Evolutionary conservation across 768 basidiomycete genomes (phyloP), one percentile per base, ranked within the genome.

Genomic region (Imleria badia): DNA sequence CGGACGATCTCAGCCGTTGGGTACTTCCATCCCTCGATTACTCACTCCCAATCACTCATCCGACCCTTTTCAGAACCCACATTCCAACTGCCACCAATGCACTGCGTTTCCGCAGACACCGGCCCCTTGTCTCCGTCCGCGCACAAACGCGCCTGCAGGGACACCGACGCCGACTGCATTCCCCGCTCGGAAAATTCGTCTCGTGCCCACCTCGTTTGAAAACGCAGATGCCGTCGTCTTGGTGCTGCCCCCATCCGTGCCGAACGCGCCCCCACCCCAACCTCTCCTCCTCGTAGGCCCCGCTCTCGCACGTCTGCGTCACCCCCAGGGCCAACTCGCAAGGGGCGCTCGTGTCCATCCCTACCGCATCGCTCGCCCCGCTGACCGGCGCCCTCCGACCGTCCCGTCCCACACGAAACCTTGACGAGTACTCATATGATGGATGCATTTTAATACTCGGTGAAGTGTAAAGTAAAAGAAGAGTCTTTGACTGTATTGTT

Each of bases 331-430:
- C 10, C 75, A 67, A 17, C 56, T 82, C 26, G 70, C 74, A 14
- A 76, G 75, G 55, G 80, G 80, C 35, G 73, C 78, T 10, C 75
- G 81, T 20, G 58, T 86, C 9, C 79, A 82, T 56, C 84, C 85
- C 3, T 87, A 85, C 66, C 78, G 78, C 57, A 70, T 83, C 33
- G 66, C 72, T n/a, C 68, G 61, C 17, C 47, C 58, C 20, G 36
- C 52, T 12, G 56, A 63, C 41, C 60, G 49, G 26, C 54, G 55
- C 14, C 41, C 58, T 3, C 45, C 48, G n/a, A 26, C 50, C 17
- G 44, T 14, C 26, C 34, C 51, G 31, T 45, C 17, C 31, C 14
- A 31, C 15, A 30, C 51, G 22, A 51, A 26, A 17, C 29, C 48
- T 12, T 51, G 35, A 57, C 17, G 17, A 2, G 7, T 30, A 35